Base-by-base conservation (phyloP, 2,329 filamentous ascomycete species). In the Pseudomassariella vexata region DNA sequence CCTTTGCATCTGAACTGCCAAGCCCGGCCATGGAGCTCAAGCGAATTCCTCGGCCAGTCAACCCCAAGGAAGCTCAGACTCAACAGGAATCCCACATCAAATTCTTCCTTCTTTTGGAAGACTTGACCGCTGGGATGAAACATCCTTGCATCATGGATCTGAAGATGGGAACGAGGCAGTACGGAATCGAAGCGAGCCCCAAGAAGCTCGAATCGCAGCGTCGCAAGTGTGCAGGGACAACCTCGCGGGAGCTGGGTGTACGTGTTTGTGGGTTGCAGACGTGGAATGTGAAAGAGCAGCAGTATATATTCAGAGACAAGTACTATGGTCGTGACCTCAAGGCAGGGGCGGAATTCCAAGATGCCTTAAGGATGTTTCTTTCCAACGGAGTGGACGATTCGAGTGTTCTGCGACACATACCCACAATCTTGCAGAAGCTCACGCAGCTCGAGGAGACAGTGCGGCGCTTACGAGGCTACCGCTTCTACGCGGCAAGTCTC, bases 131-230 rank as follows among this genome's bases (percentile, higher is more conserved):
- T 2, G 90, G 90, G 20, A 96, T 98, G 92, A 89, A 87, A 53
- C 80, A 85, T 30, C 92, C 92, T 5, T 96, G 92, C 60, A 94
- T 98, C 38, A 83, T 98, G 58, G 92, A 98, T 54, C 68, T 98
- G 40, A 98, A 98, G 56, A 98, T 98, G 92, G 92, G 92, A 14
- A 98, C 92, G 6, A 81, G 92, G 3, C 92, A 98, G 53, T 96
- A 95, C 55, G 92, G 92, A 6, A 79, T 96, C 9, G 89, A 96
- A 46, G 92, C 92, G 3, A 80, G 75, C 32, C 79, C 87, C 25
- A 94, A 94, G 66, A 98, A 98, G 59, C 85, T 89, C 50, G 80
- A 82, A 38, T 96, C 92, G 0, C 92, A 98, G 57, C 79, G 86
- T 36, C 81, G 86, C 46, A 98, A 98, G 59, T 96, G 92, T 57